These are phyloP conservation scores for Helianthus tuberosus DNA, from an alignment of 129 eudicot genomes.

Conservation along the genomic window DNA sequence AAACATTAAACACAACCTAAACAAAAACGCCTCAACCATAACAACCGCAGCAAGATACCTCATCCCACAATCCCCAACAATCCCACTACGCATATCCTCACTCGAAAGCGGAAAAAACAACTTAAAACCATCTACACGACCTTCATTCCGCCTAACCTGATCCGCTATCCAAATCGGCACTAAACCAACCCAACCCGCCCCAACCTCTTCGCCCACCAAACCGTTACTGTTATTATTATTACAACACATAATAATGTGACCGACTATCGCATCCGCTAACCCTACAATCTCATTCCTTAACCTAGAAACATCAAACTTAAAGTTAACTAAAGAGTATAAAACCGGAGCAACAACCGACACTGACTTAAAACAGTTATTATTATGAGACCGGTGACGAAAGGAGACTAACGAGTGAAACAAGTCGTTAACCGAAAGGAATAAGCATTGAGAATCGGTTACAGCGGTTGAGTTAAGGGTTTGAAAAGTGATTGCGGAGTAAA, in stretches of 20 bases:
- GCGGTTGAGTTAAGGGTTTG: conserved; percentile 38
- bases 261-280: conserved; percentile 49
- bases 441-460: conserved; percentile 8
- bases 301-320: conserved; percentile 25
- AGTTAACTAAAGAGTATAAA: conserved; percentile 48
- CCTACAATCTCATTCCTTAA: conserved; percentile 39
- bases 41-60: conserved; percentile 54
- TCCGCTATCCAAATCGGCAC: conserved; percentile 57
- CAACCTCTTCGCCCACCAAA: conserved; percentile 28
- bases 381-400: conserved; percentile 43
- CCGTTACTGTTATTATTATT: conserved; percentile 24
- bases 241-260: conserved; percentile 51
- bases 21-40: conserved; percentile 48
- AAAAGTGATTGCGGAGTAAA: conserved; percentile 67
- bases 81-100: conserved; percentile 32
- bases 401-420: conserved; percentile 55
- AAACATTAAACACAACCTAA: conserved; percentile 46
- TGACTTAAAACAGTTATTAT: conserved; percentile 30
- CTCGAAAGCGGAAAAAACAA: conserved; percentile 52
- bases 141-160: conserved; percentile 24
- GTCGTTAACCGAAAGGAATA: conserved; percentile 43
- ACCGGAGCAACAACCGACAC: conserved; percentile 71
- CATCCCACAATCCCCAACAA: conserved; percentile 40
- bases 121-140: conserved; percentile 39
- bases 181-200: conserved; percentile 43